Evolutionary conservation across 306 rosid species (phyloP), one percentile per base, ranked within the genome.

Genomic region (Pyrus betulifolia): DNA sequence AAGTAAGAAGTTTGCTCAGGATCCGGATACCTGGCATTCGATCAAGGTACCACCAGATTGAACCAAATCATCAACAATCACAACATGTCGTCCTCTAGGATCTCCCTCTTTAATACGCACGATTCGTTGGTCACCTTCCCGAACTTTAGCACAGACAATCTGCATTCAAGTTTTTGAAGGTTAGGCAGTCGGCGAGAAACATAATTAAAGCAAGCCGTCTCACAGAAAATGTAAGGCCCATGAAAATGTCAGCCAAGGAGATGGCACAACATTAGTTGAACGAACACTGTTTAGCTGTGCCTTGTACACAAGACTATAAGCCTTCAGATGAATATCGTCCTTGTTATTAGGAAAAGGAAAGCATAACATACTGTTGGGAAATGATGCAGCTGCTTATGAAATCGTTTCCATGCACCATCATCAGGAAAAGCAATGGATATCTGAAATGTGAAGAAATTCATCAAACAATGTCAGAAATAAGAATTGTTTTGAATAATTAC

Each of bases 341-440:
- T 4, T 3, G 44, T 30, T 40, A 64, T 2, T 31, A 31, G 45
- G 44, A 42, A 67, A 6, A 11, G 35, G 21, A 10, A 46, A 40
- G 27, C 14, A 77, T 49, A 23, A 9, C 65, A 74, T 91, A 95
- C 99, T 88, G 82, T 95, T 31, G 99, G 99, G 80, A 92, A 95
- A 87, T 95, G 97, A 80, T 92, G 97, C 42, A 95, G 89, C 86
- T 88, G 97, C 78, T 83, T 92, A 80, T 95, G 93, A 85, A 95
- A 95, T 85, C 99, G 85, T 84, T 95, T 95, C 97, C 97, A 95
- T 22, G 99, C 97, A 67, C 99, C 99, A 74, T 95, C 99, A 78
- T 95, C 99, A 13, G 99, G 99, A 89, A 95, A 95, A 73, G 96
- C 93, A 82, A 95, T 84, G 61, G 99, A 77, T 79, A 95, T 87